Evolutionary conservation across 2,329 filamentous ascomycete species (phyloP).

Genomic region (Calonectria ilicicola): DNA sequence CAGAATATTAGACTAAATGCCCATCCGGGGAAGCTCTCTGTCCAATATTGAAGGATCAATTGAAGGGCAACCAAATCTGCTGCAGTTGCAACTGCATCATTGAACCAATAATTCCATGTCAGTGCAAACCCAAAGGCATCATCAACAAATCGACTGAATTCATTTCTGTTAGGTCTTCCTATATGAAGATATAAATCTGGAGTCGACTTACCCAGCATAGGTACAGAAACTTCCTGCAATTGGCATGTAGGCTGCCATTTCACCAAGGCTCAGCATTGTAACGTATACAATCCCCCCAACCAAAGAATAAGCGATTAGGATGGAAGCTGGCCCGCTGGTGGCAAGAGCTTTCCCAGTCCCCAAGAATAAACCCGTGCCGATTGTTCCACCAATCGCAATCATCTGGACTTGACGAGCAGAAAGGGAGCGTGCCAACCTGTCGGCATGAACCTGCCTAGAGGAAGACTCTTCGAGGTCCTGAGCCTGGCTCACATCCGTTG

Average conservation of each 20-base stretch:
- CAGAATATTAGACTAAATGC: slow-evolving; percentile 72
- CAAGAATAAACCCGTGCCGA: slow-evolving; percentile 72
- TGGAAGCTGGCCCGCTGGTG: slow-evolving; percentile 69
- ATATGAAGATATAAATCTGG: not conserved
- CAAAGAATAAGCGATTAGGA: slow-evolving; percentile 68
- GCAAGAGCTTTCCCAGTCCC: slow-evolving; percentile 71
- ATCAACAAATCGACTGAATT: slow-evolving; percentile 59
- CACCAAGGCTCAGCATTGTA: slow-evolving; percentile 69
- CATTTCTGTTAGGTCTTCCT: not conserved
- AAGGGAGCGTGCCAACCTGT: slow-evolving; percentile 65
- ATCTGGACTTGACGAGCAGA: slow-evolving; percentile 75
- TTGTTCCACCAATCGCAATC: slow-evolving; percentile 72
- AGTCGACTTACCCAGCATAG: slow-evolving; percentile 58
- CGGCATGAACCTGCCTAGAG: slow-evolving; percentile 38
- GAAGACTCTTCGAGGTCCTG: not conserved
- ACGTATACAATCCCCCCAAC: slow-evolving; percentile 68
- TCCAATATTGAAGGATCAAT: slow-evolving; percentile 72
- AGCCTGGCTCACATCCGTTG: not conserved
- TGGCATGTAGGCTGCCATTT: slow-evolving; percentile 67
- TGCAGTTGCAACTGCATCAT: slow-evolving; percentile 67
- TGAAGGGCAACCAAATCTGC: slow-evolving; percentile 66
- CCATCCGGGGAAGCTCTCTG: slow-evolving; percentile 70
- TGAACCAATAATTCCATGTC: slow-evolving; percentile 75
- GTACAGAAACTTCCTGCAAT: slow-evolving; percentile 69
- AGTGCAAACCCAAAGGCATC: slow-evolving; percentile 65